phyloP scores from a whole-genome alignment of 2,329 filamentous ascomycete species.

The Alternaria sp. region DNA sequence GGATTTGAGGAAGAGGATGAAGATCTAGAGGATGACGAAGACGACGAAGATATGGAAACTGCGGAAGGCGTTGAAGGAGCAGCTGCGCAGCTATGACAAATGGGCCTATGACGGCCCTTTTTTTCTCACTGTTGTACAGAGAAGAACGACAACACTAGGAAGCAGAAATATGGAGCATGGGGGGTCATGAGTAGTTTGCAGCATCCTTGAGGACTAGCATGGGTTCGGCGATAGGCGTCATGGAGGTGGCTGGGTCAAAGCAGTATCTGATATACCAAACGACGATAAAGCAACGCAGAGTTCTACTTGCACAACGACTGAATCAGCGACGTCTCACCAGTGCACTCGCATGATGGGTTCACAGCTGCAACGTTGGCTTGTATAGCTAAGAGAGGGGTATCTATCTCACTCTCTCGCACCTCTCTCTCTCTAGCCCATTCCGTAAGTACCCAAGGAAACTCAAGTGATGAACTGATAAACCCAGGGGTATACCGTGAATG shows the following conservation, averaged over 20 bases:
- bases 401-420: constrained; percentile 18
- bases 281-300: background rate
- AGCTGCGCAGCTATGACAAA: constrained; percentile 30
- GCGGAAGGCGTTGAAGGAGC: constrained; percentile 45
- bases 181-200: constrained; percentile 13
- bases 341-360: background rate
- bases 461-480: constrained; percentile 5
- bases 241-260: constrained; percentile 27
- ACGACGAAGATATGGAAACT: constrained; percentile 56
- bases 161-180: background rate
- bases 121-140: constrained; percentile 10
- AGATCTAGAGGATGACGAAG: constrained; percentile 69
- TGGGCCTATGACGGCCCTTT: constrained; percentile 21
- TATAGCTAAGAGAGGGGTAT: constrained; percentile 20
- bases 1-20: constrained; percentile 74
- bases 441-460: constrained; percentile 5
- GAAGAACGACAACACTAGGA: background rate
- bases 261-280: constrained; percentile 21
- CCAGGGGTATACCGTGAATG: constrained; percentile 15
- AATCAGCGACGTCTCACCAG: background rate
- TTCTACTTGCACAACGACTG: background rate
- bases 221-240: constrained; percentile 35
- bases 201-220: constrained; percentile 26
- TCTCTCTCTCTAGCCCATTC: constrained; percentile 1
- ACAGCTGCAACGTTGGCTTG: background rate